Base-by-base conservation (phyloP, 2,329 filamentous ascomycete species). In the Cytospora mali region DNA sequence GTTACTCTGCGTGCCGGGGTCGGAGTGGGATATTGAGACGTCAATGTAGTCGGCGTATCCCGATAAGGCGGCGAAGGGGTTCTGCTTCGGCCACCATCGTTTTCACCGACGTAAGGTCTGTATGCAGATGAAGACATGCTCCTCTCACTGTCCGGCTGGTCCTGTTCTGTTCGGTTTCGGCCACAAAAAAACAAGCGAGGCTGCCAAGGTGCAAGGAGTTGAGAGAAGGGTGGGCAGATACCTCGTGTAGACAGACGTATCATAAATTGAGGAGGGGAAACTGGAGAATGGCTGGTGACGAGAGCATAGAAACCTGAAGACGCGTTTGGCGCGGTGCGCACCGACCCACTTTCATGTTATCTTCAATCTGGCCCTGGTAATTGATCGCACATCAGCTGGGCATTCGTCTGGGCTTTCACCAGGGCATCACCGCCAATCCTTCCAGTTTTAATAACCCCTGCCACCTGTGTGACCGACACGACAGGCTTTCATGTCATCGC, bases 61-160 rank as follows among this genome's bases (percentile, higher is more conserved):
- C 54, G 58, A 54, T 48, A 60, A 13, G 58, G 50, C 58, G 58
- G 58, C 53, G 58, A 60, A 21, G 58, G 39, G 33, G 58, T 52
- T 16, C 50, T 60, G 39, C 58, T 60, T 14, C 21, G 21, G 25
- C 39, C 33, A 14, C 35, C 31, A 39, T 35, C 50, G 58, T 16
- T 31, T 16, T 33, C 42, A 46, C 42, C 42, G 42, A 18, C n/a
- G 10, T 23, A 21, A 10, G 21, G 18, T 23, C 21, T 7, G 42
- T 10, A 9, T 23, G 42, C 42, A 46, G 42, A 23, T 23, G 42
- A 46, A 46, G 42, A 9, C 42, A 46, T 46, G n/a, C 11, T 46
- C n/a, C 1, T 46, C n/a, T 46, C 42, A 23, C n/a, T 18, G 6
- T 23, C n/a, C 7, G n/a, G 42, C 11, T 21, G 42, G 5, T 13